Percentiles rank a stretch among this genome's conserved stretches.
Evolutionary conservation across 176 grass and related monocot genomes (phyloP).

Genomic region (Oryza brachyantha): DNA sequence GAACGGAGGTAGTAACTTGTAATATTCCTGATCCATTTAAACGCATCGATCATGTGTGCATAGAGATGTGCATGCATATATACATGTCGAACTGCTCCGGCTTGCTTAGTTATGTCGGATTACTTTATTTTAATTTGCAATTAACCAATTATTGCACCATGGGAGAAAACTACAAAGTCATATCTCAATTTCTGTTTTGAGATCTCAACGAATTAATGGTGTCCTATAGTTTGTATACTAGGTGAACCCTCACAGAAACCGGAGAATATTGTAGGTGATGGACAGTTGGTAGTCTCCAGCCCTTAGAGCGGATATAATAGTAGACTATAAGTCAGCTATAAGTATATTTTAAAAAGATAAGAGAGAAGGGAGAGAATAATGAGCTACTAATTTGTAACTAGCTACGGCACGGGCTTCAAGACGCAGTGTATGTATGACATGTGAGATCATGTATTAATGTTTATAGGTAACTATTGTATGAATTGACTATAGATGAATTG

Average conservation of each 20-base stretch:
- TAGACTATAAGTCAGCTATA: no score
- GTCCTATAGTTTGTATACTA: not conserved
- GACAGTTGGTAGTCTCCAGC: not conserved
- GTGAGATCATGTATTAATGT: no score
- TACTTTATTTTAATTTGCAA: not conserved
- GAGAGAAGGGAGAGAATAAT: no score
- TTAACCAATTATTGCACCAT: not conserved
- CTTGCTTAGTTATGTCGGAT: not conserved
- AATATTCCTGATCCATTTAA: not conserved
- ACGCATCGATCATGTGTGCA: not conserved
- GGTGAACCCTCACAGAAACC: not conserved
- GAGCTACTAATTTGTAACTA: no score
- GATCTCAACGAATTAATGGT: not conserved
- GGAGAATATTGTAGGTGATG: not conserved
- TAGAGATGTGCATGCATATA: not conserved
- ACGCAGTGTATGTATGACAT: no score
- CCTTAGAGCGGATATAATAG: no score
- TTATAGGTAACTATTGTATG: no score
- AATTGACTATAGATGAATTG: no score
- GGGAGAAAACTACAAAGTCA: not conserved
- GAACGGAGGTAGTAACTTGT: no score
- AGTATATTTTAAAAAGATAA: no score
- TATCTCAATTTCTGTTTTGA: not conserved
- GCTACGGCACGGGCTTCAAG: no score
- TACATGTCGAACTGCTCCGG: not conserved